Base-by-base conservation (phyloP, 179 eudicot genomes). In the Spergularia azorica region DNA sequence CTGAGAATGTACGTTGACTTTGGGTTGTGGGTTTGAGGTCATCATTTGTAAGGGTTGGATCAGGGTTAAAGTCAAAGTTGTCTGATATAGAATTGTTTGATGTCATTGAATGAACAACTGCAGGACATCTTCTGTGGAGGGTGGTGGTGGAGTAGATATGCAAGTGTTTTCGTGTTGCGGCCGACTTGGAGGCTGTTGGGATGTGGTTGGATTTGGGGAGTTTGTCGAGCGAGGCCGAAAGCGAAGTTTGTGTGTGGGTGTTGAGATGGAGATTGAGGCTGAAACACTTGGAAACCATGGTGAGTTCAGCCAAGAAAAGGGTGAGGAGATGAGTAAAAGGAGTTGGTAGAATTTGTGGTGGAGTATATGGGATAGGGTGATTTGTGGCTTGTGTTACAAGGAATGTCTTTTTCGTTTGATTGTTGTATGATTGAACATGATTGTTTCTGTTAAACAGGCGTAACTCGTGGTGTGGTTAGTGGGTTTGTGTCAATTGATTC, bases 1-100 rank as follows among this genome's bases (percentile, higher is more conserved):
- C 90, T 4, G 99, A 80, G 54, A 86, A 88, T 0, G 92, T 94
- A 48, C 98, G 84, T 54, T 90, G 86, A 26, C 68, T 77, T 51
- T 79, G 78, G 5, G 78, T 50, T 0, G 97, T 96, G 15, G 99
- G 99, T 72, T 67, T 80, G 73, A 93, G 99, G 72, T 95, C 97
- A 58, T 91, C 97, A 75, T 90, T 93, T 48, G 81, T 86, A 43
- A 95, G 95, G 39, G 81, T 81, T 1, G 96, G 89, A 58, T 95
- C 97, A 10, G 91, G 81, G 8, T 80, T 81, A 14, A 68, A 70
- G n/a, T 77, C 77, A 3, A 71, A 62, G 38, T 79, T 55, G 8
- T 70, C 38, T 66, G 60, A 39, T 61, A 55, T 32, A 66, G 79
- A 61, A 6, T 69, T 39, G 62, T 38, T 72, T 11, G 92, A 76